A percentile compares a stretch with the other conserved stretches of the same genome.
Evolutionary conservation across 2,329 filamentous ascomycete species (phyloP).

Genomic region (Pseudocercospora fijiensis): DNA sequence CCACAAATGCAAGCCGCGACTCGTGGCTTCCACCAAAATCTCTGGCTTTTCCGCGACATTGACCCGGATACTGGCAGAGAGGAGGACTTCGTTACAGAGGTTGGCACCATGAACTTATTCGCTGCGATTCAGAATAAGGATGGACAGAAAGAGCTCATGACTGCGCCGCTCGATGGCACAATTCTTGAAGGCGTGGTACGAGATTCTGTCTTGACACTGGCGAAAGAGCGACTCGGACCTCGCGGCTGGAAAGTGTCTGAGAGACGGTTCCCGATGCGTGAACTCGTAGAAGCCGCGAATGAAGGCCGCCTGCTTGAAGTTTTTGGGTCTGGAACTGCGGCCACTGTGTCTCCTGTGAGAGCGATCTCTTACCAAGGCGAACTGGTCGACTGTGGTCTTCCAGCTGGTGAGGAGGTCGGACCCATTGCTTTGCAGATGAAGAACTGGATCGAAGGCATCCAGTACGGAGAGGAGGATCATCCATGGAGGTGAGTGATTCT

Average conservation of each 20-base stretch:
- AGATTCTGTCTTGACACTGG: slow-evolving; percentile 84
- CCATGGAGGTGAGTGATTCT: slow-evolving; percentile 66
- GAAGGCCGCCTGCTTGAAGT: slow-evolving; percentile 89
- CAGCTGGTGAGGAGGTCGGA: slow-evolving; percentile 79
- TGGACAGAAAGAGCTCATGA: slow-evolving; percentile 87
- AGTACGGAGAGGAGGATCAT: slow-evolving; percentile 92
- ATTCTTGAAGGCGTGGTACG: slow-evolving; percentile 94
- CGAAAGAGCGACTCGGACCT: slow-evolving; percentile 75
- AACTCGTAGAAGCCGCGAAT: slow-evolving; percentile 74
- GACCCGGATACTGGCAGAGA: slow-evolving; percentile 35
- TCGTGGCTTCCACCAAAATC: slow-evolving; percentile 94
- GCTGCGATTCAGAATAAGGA: slow-evolving; percentile 82
- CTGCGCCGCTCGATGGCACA: slow-evolving; percentile 93
- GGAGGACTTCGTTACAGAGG: slow-evolving; percentile 93
- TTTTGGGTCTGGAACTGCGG: slow-evolving; percentile 90
- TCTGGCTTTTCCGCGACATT: slow-evolving; percentile 87
- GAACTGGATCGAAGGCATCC: slow-evolving; percentile 92
- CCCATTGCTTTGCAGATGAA: slow-evolving; percentile 85
- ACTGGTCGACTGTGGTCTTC: slow-evolving; percentile 71
- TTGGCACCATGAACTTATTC: slow-evolving; percentile 99
- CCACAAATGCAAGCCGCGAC: slow-evolving; percentile 89
- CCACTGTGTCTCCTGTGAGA: slow-evolving; percentile 86
- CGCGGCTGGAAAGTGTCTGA: slow-evolving; percentile 87
- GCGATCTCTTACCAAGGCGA: slow-evolving; percentile 85
- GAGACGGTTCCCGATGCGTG: slow-evolving; percentile 88